Evolutionary conservation across 306 rosid species (phyloP), one percentile per base, ranked within the genome.

Genomic region (Luffa aegyptiaca): DNA sequence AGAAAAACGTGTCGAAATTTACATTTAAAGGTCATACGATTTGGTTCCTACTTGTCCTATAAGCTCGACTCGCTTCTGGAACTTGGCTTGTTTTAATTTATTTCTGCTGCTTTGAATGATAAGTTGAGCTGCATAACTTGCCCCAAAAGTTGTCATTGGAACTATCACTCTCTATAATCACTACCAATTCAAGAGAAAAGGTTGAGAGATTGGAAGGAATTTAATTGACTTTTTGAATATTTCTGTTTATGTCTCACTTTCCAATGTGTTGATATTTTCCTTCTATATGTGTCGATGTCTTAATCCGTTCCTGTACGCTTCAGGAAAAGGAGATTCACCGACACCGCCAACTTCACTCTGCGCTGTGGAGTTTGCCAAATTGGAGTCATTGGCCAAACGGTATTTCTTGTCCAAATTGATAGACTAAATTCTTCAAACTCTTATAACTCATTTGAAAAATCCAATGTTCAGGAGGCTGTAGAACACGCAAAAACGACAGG

Each of bases 311-410:
- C 33, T 64, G 42, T 16, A 49, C 9, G 46, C 74, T 89, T 65
- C 89, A 96, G 99, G 86, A 91, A 89, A 84, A 80, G 96, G 85
- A 93, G 92, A 8, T 96, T 49, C 82, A 96, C 99, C 0, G 94
- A 96, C 89, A 91, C 98, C 16, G 85, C 99, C 65, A 96, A 83
- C 87, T 96, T 96, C 89, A 93, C 99, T 49, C 85, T 93, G 81
- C 98, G 98, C 58, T 96, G 99, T 51, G 98, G 97, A n/a, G 93
- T 91, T 10, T 96, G 99, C 93, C 99, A 96, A 86, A 90, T 91
- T 65, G 99, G 98, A 83, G 94, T 96, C 8, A 6, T 88, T 9
- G 99, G 97, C 81, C 93, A 93, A 82, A 88, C 87, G 99, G 99
- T 94, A 86, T 70, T 81, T 65, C 79, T 51, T 80, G 4, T 77